Percentiles rank a stretch among this genome's conserved stretches.
Evolutionary conservation across 495 filamentous ascomycete genomes (phyloP).

Genomic region (Jackrogersella minutella): DNA sequence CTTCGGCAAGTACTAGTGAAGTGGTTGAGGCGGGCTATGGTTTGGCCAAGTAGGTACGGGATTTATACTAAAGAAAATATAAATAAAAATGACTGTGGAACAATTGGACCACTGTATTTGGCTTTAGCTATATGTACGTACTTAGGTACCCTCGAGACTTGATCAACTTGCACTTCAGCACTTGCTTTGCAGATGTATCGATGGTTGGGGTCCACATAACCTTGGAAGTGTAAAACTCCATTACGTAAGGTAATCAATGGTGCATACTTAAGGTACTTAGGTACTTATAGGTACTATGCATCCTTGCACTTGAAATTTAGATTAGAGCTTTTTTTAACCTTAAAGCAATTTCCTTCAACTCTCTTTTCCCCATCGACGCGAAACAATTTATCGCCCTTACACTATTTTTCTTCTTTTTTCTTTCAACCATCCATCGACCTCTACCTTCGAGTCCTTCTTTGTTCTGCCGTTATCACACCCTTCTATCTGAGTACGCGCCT

Average conservation of each 20-base stretch:
- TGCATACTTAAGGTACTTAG: background rate
- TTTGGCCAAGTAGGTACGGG: background rate
- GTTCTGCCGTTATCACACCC: slow-evolving; percentile 2
- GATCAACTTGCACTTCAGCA: no score
- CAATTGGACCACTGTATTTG: no score
- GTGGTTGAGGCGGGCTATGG: background rate
- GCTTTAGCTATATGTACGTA: no score
- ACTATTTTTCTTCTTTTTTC: slow-evolving; percentile 13
- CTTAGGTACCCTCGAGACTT: no score
- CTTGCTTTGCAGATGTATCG: no score
- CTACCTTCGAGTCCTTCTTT: slow-evolving; percentile 13
- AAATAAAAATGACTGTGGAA: no score
- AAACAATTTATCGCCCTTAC: slow-evolving; percentile 34
- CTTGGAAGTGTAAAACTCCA: no score
- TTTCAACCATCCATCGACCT: slow-evolving; percentile 36
- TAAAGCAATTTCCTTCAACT: slow-evolving; percentile 31
- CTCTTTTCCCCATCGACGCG: slow-evolving; percentile 35
- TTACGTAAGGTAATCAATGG: no score
- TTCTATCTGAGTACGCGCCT: background rate
- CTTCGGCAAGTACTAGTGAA: background rate
- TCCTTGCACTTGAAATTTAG: slow-evolving; percentile 12
- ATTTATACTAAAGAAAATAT: no score
- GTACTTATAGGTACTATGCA: background rate
- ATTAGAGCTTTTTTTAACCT: slow-evolving; percentile 12
- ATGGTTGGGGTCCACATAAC: no score